phyloP scores from a whole-genome alignment of 1,284 basidiomycete species.

The Moniliella sp. region DNA sequence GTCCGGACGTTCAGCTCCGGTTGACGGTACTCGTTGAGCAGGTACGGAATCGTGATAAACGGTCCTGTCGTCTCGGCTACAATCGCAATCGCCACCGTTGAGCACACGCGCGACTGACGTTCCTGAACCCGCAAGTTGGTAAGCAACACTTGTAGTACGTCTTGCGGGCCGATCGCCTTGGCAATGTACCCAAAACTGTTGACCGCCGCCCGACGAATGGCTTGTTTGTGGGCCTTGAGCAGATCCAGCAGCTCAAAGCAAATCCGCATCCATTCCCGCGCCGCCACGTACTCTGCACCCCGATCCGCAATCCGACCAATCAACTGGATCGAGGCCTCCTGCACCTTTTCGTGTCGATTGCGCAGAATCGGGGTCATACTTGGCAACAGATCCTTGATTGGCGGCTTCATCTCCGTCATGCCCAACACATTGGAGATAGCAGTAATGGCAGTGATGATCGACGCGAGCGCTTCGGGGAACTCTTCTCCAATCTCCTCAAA shows the following conservation, averaged over 20 bases:
- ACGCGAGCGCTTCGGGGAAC: constrained; percentile 85
- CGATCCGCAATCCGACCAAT: constrained; percentile 98
- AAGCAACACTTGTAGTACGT: constrained; percentile 80
- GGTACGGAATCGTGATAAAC: constrained; percentile 95
- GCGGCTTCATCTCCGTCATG: constrained; percentile 99
- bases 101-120: constrained; percentile 92
- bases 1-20: constrained; percentile 87
- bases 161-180: constrained; percentile 94
- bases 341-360: constrained; percentile 96
- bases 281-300: constrained; percentile 90
- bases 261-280: constrained; percentile 99
- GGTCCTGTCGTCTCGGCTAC: constrained; percentile 79
- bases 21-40: constrained; percentile 93
- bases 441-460: constrained; percentile 91
- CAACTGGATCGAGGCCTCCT: constrained; percentile 96
- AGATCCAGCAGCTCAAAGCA: constrained; percentile 94
- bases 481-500: constrained; percentile 98
- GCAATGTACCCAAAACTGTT: constrained; percentile 99
- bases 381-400: constrained; percentile 88
- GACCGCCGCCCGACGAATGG: constrained; percentile 88
- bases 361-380: constrained; percentile 97
- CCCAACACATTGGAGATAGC: constrained; percentile 98
- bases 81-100: constrained; percentile 73
- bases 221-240: constrained; percentile 96
- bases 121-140: constrained; percentile 96